phyloP scores from a whole-genome alignment of 805 yeast species.

The Scheffersomyces coipomensis region DNA sequence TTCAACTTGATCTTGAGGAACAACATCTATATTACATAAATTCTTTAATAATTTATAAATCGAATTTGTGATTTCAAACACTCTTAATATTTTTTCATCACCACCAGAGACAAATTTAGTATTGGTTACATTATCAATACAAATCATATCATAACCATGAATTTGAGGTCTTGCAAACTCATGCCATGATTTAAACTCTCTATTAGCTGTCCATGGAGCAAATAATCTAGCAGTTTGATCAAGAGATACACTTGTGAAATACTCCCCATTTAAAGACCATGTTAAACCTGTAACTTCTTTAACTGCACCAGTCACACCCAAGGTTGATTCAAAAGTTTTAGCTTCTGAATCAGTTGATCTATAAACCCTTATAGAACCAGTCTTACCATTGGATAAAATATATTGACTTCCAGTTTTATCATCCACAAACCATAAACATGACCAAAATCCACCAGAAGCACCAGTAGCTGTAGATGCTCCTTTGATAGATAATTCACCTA shows the following conservation, averaged over 20 bases:
- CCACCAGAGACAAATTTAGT: slow-evolving; percentile 87
- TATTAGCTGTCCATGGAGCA: slow-evolving; percentile 54
- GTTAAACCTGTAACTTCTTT: slow-evolving; percentile 72
- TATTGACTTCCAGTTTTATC: slow-evolving; percentile 27
- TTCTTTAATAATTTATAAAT: slow-evolving; percentile 61
- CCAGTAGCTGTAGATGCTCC: slow-evolving; percentile 99
- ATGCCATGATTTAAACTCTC: slow-evolving; percentile 57
- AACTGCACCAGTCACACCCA: slow-evolving; percentile 76
- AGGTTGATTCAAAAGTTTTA: slow-evolving; percentile 40
- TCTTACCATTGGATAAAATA: slow-evolving; percentile 80
- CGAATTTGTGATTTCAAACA: slow-evolving; percentile 83
- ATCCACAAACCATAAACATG: slow-evolving; percentile 62
- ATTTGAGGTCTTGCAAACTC: slow-evolving; percentile 97
- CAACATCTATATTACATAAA: slow-evolving; percentile 46
- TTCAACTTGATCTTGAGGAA: slow-evolving; percentile 17
- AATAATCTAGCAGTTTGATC: slow-evolving; percentile 92
- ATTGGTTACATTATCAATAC: slow-evolving; percentile 59
- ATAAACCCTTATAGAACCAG: slow-evolving; percentile 93
- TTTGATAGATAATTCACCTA: slow-evolving; percentile 91
- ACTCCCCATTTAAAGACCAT: slow-evolving; percentile 70
- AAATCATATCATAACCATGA: slow-evolving; percentile 96
- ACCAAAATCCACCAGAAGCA: slow-evolving; percentile 70
- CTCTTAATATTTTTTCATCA: slow-evolving; percentile 89
- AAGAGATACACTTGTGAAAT: slow-evolving; percentile 72
- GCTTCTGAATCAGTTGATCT: slow-evolving; percentile 25